Evolutionary conservation across 2,329 filamentous ascomycete species (phyloP).

Genomic region (Diplodia corticola): DNA sequence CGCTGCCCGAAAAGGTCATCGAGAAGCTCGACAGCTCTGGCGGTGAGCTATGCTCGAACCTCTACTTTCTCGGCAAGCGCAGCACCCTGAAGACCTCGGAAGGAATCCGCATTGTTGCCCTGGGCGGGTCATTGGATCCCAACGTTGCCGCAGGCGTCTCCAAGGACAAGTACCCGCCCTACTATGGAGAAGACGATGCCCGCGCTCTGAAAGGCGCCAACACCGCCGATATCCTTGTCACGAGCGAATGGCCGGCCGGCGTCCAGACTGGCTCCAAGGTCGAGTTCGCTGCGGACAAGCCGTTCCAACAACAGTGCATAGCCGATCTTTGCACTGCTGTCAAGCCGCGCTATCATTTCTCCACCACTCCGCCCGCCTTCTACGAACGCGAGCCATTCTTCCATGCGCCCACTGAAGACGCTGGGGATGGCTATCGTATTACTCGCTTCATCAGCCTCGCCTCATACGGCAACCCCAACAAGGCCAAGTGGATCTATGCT

Average conservation of each 20-base stretch:
- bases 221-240: conserved; percentile 82
- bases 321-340: conserved; percentile 75
- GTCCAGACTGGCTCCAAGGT: conserved; percentile 70
- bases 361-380: conserved; percentile 68
- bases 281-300: conserved; percentile 54
- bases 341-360: conserved; percentile 91
- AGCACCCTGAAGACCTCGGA: conserved; percentile 87
- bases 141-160: conserved; percentile 63
- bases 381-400: conserved; percentile 95
- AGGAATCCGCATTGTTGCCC: conserved; percentile 79
- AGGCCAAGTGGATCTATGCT: conserved; percentile 79
- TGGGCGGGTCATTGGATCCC: conserved; percentile 72
- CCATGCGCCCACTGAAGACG: conserved; percentile 55
- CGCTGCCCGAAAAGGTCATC: conserved; percentile 70
- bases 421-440: conserved; percentile 58
- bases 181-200: conserved; percentile 75
- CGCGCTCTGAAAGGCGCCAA: conserved; percentile 74
- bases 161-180: conserved; percentile 72
- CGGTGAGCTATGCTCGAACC: conserved; percentile 78
- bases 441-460: conserved; percentile 93
- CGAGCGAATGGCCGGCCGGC: conserved; percentile 77
- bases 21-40: conserved; percentile 71
- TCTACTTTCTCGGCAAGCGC: conserved; percentile 85
- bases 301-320: conserved; percentile 64
- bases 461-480: conserved; percentile 70